A percentile compares a stretch with the other conserved stretches of the same genome.
phyloP scores from a whole-genome alignment of 257 asterid species.

The Hygrophila difformis region DNA sequence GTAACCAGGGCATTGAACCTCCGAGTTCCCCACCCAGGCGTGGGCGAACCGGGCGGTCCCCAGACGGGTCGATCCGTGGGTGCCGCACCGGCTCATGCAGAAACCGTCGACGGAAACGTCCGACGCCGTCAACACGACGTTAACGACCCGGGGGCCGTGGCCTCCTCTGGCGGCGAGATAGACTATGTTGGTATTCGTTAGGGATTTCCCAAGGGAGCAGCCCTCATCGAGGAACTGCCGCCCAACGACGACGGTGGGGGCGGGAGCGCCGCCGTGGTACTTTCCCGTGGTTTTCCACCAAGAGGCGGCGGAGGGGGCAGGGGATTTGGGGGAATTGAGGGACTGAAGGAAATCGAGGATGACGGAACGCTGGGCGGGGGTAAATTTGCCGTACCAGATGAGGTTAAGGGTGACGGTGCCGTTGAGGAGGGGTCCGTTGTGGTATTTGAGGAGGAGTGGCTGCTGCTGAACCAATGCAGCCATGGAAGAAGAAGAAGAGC shows the following conservation, averaged over 20 bases:
- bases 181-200: conserved; percentile 35
- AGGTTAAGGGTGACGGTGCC: conserved; percentile 48
- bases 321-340: conserved; percentile 17
- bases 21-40: conserved; percentile 93
- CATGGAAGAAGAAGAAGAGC: conserved; percentile 21
- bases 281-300: conserved; percentile 67
- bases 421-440: conserved; percentile 44
- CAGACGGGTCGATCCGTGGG: conserved; percentile 53
- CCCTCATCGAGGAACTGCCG: conserved; percentile 48
- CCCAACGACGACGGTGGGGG: conserved; percentile 31
- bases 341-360: conserved; percentile 59
- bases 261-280: conserved; percentile 42
- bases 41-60: conserved; percentile 48
- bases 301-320: conserved; percentile 39
- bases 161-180: conserved; percentile 62
- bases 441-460: conserved; percentile 49
- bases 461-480: conserved; percentile 46
- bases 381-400: conserved; percentile 59
- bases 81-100: conserved; percentile 65
- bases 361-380: conserved; percentile 47
- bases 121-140: conserved; percentile 65
- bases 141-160: conserved; percentile 27
- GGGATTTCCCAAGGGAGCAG: conserved; percentile 43
- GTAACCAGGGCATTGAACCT: conserved; percentile 65
- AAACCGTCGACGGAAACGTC: conserved; percentile 67